phyloP scores from a whole-genome alignment of 495 filamentous ascomycete genomes.

The Bathelium albidoporum region DNA sequence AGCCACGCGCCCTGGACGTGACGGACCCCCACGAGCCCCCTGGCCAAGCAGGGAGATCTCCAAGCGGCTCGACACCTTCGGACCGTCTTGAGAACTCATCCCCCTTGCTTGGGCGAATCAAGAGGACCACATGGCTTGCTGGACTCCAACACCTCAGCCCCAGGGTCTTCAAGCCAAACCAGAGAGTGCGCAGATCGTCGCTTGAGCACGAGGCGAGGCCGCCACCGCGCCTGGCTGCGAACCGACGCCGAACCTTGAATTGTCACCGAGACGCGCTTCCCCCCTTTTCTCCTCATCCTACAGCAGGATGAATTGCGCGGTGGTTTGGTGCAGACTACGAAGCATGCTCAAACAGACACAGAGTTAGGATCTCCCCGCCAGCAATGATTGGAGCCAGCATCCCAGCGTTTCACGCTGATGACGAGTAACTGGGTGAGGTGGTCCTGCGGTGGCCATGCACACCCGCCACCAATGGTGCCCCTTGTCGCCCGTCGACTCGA shows the following conservation, averaged over 20 bases:
- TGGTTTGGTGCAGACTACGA: background rate
- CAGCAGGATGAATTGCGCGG: background rate
- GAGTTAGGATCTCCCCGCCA: background rate
- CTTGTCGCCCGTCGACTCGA: no score
- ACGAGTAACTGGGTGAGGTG: background rate
- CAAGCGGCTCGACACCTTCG: background rate
- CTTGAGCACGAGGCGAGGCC: background rate
- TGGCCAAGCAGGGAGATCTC: background rate
- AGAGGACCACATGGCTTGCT: background rate
- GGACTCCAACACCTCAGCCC: background rate
- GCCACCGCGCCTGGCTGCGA: background rate
- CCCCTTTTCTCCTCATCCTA: background rate
- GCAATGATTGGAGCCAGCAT: background rate
- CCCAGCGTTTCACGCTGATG: background rate
- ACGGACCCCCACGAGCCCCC: background rate
- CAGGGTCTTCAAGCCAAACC: background rate
- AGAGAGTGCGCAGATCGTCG: background rate
- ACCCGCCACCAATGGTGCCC: constrained; percentile 2
- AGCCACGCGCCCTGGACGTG: background rate
- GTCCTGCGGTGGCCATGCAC: background rate
- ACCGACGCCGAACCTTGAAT: background rate
- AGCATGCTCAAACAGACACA: background rate
- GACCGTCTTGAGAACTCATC: background rate
- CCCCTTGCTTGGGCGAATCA: constrained; percentile 1
- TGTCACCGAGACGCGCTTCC: background rate